Evolutionary conservation across 2,329 filamentous ascomycete genomes (phyloP), one percentile per base, ranked within the genome.

Genomic region (Fusarium duplospermum): DNA sequence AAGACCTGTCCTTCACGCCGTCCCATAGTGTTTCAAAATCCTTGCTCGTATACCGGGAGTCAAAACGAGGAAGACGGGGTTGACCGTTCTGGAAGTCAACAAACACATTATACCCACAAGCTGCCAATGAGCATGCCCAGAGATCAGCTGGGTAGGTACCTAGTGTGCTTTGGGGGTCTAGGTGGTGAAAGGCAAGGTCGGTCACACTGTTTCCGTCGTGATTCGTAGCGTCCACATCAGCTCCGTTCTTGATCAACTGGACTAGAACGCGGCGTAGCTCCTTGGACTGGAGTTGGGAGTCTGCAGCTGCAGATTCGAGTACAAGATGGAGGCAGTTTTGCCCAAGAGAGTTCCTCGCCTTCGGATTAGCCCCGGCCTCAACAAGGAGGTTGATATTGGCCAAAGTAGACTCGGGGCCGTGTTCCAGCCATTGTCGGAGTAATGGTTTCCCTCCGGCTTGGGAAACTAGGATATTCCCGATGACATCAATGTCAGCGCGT

Each of bases 81-180:
- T 20, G 38, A 7, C n/a, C 7, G 11, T 13, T 13, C 11, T 42
- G 38, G 11, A 42, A 42, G 10, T 42, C n/a, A 11, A 3, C 38
- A 42, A 42, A 13, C 5, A 42, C 38, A 4, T 42, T 6, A 42
- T 42, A 4, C 6, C 38, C n/a, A 7, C 38, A 42, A 20, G 38
- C n/a, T 13, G n/a, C n/a, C 11, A 42, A 7, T 6, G 38, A 42
- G 6, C 38, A 42, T 6, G n/a, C n/a, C 38, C 38, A 42, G 38
- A 42, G 38, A 20, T 42, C 38, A 11, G 38, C 38, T 20, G n/a
- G 38, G 7, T 42, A 42, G 11, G 38, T 42, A 13, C 38, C 38
- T 7, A 13, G n/a, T 3, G 11, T 13, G 3, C 10, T 11, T 4
- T 13, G 3, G 11, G 38, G n/a, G 1, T 42, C 38, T 13, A 0